Percentiles rank a stretch among this genome's conserved stretches.
Conservation (phyloP, 176 grass and related monocot species). For the Tuctoria greenei region DNA sequence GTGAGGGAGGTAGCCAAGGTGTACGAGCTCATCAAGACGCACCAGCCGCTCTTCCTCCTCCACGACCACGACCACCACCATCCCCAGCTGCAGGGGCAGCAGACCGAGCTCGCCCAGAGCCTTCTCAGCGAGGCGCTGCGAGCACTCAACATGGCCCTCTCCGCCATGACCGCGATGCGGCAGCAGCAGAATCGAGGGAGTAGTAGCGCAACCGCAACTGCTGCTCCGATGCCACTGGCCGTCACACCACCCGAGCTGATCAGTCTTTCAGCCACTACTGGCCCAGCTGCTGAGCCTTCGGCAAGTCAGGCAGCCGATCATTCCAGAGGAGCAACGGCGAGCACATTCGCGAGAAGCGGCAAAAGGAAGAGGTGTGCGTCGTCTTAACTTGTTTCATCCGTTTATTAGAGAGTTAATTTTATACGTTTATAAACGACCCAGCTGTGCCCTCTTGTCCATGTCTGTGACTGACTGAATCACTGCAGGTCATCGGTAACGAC, state of each 20-base stretch:
- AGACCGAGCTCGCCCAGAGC: background rate
- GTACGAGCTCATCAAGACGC: conserved; percentile 17
- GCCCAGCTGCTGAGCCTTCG: no score
- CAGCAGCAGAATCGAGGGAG: no score
- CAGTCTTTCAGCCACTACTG: no score
- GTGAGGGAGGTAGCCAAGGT: background rate
- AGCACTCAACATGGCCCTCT: conserved; percentile 35
- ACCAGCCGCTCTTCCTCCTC: conserved; percentile 23
- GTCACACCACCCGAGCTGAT: no score
- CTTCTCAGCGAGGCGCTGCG: conserved; percentile 33
- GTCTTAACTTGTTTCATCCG: no score
- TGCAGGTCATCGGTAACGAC: background rate
- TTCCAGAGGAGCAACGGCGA: background rate
- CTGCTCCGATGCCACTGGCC: no score
- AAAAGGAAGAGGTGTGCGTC: conserved; percentile 26
- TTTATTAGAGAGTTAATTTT: no score
- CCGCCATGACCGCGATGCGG: no score
- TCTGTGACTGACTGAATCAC: background rate
- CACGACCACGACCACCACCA: no score
- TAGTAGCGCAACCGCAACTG: background rate
- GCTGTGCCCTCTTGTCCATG: no score
- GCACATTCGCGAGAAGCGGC: background rate
- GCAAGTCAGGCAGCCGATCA: background rate
- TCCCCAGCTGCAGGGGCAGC: no score
- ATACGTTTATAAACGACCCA: no score